These are phyloP conservation scores for Trichoderma erinaceum DNA, from an alignment of 495 filamentous ascomycete species.

Conservation along the genomic window DNA sequence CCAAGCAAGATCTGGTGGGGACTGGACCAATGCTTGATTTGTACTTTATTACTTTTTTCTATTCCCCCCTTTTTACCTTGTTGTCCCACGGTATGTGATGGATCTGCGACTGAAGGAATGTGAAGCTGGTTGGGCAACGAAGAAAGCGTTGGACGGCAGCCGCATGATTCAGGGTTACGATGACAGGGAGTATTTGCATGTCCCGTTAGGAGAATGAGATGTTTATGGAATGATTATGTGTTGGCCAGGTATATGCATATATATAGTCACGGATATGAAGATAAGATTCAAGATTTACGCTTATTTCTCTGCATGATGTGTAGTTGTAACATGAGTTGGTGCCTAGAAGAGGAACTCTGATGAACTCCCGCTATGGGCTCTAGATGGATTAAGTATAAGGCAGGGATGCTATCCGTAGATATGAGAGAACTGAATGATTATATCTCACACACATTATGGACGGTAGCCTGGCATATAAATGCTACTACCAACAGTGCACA, in stretches of 20 bases:
- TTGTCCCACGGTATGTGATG: background rate
- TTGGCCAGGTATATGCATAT: background rate
- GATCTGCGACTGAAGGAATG: background rate
- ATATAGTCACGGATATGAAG: conserved; percentile 2
- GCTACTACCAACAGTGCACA: too few species aligned
- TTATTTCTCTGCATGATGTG: background rate
- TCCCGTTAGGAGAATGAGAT: background rate
- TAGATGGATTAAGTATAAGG: too few species aligned
- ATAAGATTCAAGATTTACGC: background rate
- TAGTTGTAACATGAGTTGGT: background rate
- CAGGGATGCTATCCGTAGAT: too few species aligned
- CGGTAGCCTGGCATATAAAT: too few species aligned
- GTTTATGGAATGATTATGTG: conserved; percentile 8
- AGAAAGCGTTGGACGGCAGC: background rate
- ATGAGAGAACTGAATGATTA: too few species aligned
- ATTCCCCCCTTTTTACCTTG: background rate
- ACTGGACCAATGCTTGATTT: background rate
- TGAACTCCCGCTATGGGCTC: background rate
- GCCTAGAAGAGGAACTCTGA: background rate
- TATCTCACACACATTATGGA: too few species aligned
- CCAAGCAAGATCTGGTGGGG: background rate
- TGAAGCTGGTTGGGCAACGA: background rate
- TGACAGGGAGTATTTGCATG: conserved; percentile 1
- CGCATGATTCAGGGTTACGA: background rate
- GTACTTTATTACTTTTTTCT: background rate